Evolutionary conservation across 345 rosid genomes (phyloP), one percentile per base, ranked within the genome.

Genomic region (Hibiscus mutabilis): DNA sequence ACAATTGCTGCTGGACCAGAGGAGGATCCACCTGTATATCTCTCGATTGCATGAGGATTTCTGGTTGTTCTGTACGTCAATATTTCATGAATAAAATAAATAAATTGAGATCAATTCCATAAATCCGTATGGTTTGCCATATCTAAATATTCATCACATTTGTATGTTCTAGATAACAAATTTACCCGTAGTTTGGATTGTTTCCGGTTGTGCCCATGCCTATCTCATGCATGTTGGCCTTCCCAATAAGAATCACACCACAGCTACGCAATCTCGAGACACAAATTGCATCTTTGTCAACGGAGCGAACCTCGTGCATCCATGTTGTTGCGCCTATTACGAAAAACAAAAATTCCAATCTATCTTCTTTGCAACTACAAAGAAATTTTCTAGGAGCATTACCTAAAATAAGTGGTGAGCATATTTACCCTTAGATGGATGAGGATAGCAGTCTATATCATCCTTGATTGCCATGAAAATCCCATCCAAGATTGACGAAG

Each of bases 121-220:
- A 47, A 25, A 52, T 21, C 2, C 1, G 75, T 68, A 51, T 59
- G 49, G 56, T 21, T 64, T 63, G 22, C 22, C 15, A 35, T 37
- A 18, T 68, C n/a, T 33, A 31, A 52, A 16, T 31, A 53, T 7
- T 37, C 57, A 66, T 66, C 68, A 29, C 1, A 69, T 55, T 4
- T 29, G 27, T 62, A 21, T 52, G 24, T 42, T 2, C 40, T 7
- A 68, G 37, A 71, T 58, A 49, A 74, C 51, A 71, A 74, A 68
- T 84, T 83, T 74, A 92, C 97, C 97, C 97, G 46, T 92, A 90
- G 78, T 86, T 90, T 9, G 97, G 85, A 87, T 90, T 92, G 78
- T 92, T 92, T 76, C 97, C 96, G 13, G 97, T 92, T 16, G 96
- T 90, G 11, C 97, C 97, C 96, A 92, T 88, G 82, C 97, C 97